These are phyloP conservation scores for Claviceps monticola DNA, from an alignment of 2,329 filamentous ascomycete genomes.

Conservation along the genomic window DNA sequence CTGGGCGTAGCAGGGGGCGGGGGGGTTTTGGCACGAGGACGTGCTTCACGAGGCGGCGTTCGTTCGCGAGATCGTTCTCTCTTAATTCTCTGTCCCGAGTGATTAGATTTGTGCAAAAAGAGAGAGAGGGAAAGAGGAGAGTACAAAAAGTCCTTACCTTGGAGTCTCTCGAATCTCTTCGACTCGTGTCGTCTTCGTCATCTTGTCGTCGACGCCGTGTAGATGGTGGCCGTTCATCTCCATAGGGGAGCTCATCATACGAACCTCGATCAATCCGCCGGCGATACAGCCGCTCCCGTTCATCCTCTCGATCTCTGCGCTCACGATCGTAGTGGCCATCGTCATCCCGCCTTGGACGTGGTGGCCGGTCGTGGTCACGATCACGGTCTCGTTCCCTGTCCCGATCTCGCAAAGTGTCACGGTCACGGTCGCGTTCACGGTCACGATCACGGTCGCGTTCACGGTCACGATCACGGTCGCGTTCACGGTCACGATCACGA, in stretches of 20 bases:
- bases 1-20: conserved; percentile 19
- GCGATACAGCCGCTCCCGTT: conserved; percentile 77
- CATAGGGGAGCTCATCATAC: conserved; percentile 83
- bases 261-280: conserved; percentile 63
- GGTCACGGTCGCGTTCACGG: conserved; percentile 13
- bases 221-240: conserved; percentile 52
- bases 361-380: conserved; percentile 34
- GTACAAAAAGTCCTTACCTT: conserved; percentile 36
- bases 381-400: conserved; percentile 13
- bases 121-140: neutral
- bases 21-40: conserved; percentile 44
- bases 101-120: conserved; percentile 12
- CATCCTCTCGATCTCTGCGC: conserved; percentile 74
- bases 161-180: conserved; percentile 49
- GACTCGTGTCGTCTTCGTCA: conserved; percentile 57
- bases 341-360: conserved; percentile 45
- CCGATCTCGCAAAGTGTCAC: conserved; percentile 19
- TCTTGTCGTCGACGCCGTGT: conserved; percentile 66
- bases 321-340: conserved; percentile 70
- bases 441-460: conserved; percentile 23
- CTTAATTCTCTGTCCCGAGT: conserved; percentile 35
- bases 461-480: conserved; percentile 20
- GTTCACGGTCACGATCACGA: conserved; percentile 25
- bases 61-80: conserved; percentile 47
- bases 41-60: conserved; percentile 42